Evolutionary conservation across 306 rosid species (phyloP), one percentile per base, ranked within the genome.

Genomic region (Dicorynia guianensis): DNA sequence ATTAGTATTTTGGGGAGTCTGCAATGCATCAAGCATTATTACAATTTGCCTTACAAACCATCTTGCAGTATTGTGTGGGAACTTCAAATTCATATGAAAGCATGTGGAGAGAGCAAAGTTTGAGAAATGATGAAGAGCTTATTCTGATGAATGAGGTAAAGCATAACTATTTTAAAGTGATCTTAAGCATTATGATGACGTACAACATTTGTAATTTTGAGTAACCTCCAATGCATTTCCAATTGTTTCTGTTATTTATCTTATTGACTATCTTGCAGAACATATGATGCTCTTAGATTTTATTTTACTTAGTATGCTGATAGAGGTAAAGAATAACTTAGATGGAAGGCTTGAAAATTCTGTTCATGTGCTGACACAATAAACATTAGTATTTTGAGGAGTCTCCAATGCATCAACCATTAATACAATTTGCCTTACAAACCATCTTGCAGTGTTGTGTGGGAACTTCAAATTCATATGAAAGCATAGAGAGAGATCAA

Each of bases 71-170:
- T 13, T 42, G 58, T 64, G 54, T 3, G 33, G 69, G 56, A 54
- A 38, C 69, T 46, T 46, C 52, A 7, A 60, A 40, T 40, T 69
- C 59, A 72, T 63, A 52, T 80, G 84, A 68, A 80, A 70, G 36
- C 55, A 19, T 70, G 53, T 67, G 66, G 67, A 54, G 46, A 50
- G 82, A 67, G 60, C 79, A 54, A 33, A 55, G 40, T 64, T 60
- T 49, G 18, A 15, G 65, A 53, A 42, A 25, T 25, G 30, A 80
- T 64, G 71, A 77, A 47, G 87, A 85, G 30, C 67, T 80, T 48
- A 77, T 81, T 80, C 44, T 72, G 43, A 69, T 82, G 58, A 81
- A 69, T 71, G 88, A 83, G 87, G 90, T 87, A 70, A 56, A 74
- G 76, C 81, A 67, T 64, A 46, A 20, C 52, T 50, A 78, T 63